Percentiles rank a stretch among this genome's conserved stretches.
Evolutionary conservation across 148 eudicot genomes (phyloP).

Genomic region (Rhododendron vialii): DNA sequence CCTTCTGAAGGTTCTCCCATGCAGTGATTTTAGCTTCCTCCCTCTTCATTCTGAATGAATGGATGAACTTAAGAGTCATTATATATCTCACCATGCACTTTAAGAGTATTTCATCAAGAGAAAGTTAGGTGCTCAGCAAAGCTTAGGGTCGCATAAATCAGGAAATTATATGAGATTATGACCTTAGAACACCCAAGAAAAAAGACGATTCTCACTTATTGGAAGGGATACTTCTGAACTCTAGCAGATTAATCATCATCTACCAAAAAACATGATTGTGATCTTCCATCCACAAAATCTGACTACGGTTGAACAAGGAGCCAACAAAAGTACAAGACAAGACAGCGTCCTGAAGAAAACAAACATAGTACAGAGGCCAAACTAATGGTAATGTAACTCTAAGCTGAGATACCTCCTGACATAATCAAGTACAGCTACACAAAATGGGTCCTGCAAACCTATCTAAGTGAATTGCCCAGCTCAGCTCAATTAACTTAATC

Average conservation of each 20-base stretch:
- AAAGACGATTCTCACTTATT: not conserved
- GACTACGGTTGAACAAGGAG: not conserved
- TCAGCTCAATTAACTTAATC: not conserved
- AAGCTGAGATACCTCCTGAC: not conserved
- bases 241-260: not conserved
- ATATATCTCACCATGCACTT: not conserved
- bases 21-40: constrained; percentile 90
- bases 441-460: not conserved
- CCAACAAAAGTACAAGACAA: not conserved
- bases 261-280: not conserved
- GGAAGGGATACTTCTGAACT: not conserved
- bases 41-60: constrained; percentile 50
- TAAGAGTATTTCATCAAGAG: not conserved
- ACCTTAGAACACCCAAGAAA: not conserved
- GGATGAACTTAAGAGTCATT: not conserved
- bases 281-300: not conserved
- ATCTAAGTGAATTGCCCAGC: not conserved
- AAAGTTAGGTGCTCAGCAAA: not conserved
- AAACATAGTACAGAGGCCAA: not conserved
- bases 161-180: not conserved
- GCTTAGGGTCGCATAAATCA: not conserved
- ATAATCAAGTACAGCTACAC: not conserved
- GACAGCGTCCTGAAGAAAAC: not conserved
- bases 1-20: constrained; percentile 97
- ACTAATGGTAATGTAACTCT: not conserved